phyloP scores from a whole-genome alignment of 2,329 filamentous ascomycete species.

The Colletotrichum paranaense region DNA sequence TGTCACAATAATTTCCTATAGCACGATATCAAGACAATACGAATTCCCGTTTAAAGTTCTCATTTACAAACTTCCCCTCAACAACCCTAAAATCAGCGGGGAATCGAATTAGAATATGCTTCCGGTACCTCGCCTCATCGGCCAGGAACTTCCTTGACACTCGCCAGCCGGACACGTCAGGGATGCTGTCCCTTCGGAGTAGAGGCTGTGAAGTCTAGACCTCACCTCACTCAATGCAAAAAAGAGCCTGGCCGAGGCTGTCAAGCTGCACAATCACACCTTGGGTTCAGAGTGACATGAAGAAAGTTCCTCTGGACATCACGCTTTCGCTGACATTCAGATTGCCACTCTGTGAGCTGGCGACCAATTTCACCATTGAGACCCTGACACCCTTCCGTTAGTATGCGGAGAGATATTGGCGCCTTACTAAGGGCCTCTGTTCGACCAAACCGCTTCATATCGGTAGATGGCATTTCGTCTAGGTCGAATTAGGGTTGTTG shows the following conservation, averaged over 20 bases:
- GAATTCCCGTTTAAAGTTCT: neutral
- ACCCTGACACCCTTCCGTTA: neutral
- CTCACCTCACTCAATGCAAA: neutral
- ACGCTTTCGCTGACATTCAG: too few relatives aligned
- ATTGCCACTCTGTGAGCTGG: neutral
- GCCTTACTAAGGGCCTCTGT: neutral
- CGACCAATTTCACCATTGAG: neutral
- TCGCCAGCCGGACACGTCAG: neutral
- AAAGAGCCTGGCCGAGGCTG: neutral
- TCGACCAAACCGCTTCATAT: neutral
- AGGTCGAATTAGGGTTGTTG: neutral
- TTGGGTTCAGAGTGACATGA: neutral
- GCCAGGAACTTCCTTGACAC: neutral
- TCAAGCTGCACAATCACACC: too few relatives aligned
- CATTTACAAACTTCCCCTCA: neutral
- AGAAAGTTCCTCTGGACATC: neutral
- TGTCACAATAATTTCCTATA: neutral
- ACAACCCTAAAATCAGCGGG: neutral
- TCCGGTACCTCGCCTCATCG: neutral
- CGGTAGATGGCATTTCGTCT: neutral
- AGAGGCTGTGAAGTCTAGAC: neutral
- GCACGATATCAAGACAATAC: neutral
- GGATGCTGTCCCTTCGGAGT: neutral
- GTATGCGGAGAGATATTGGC: neutral
- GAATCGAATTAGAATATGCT: neutral